These are phyloP conservation scores for Malassezia obtusa DNA, from an alignment of 1,284 basidiomycete genomes.

Conservation along the genomic window DNA sequence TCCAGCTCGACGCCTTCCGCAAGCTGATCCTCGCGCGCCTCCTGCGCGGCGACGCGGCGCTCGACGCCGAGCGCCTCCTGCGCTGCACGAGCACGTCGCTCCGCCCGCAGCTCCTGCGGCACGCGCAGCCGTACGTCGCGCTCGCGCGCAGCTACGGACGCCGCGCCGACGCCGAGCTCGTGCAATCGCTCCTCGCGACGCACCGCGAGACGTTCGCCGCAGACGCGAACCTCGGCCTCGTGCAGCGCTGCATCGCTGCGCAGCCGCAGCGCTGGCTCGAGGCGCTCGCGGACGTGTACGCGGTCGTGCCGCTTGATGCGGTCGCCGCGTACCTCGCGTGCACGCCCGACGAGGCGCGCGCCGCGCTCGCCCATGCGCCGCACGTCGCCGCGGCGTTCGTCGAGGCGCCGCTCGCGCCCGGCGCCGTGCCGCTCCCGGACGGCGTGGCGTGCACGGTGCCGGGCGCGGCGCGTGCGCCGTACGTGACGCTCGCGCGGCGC, in stretches of 20 bases:
- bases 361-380: too few relatives aligned
- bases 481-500: neutral
- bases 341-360: neutral
- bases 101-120: neutral
- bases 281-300: constrained; percentile 66
- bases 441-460: neutral
- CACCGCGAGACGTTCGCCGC: constrained; percentile 33
- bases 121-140: constrained; percentile 16
- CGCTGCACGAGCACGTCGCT: neutral
- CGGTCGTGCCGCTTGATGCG: constrained; percentile 61
- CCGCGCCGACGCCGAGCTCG: neutral
- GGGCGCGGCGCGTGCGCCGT: neutral
- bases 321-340: constrained; percentile 51
- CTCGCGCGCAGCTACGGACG: constrained; percentile 19
- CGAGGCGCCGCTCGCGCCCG: neutral
- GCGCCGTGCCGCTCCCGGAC: neutral
- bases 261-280: constrained; percentile 65
- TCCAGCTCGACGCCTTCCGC: constrained; percentile 76
- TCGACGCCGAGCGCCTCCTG: constrained; percentile 13
- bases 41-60: constrained; percentile 61
- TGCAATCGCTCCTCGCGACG: constrained; percentile 15
- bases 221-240: constrained; percentile 64
- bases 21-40: constrained; percentile 67
- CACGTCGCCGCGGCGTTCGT: neutral
- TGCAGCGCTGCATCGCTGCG: constrained; percentile 58